phyloP scores from a whole-genome alignment of 306 rosid species.

The Citrullus amarus region DNA sequence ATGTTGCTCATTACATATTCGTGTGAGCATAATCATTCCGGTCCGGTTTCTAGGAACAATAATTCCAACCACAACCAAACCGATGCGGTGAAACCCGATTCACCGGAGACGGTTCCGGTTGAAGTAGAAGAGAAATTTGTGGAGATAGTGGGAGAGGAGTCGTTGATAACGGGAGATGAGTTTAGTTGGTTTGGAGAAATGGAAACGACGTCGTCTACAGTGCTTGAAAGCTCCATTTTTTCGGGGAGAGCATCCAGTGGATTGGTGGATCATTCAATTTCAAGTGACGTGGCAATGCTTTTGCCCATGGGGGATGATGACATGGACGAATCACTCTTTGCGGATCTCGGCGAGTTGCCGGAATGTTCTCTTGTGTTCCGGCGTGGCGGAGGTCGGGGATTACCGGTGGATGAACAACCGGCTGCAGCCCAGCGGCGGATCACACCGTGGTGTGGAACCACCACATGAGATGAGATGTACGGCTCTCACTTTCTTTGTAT shows the following conservation, averaged over 20 bases:
- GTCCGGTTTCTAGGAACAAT: slow-evolving; percentile 55
- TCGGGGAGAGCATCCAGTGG: slow-evolving; percentile 10
- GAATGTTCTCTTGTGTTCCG: slow-evolving; percentile 66
- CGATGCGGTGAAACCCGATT: neutral
- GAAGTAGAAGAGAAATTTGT: slow-evolving; percentile 22
- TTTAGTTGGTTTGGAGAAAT: slow-evolving; percentile 66
- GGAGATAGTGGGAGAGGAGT: slow-evolving; percentile 20
- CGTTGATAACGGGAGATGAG: slow-evolving; percentile 28
- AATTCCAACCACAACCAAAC: slow-evolving; percentile 12
- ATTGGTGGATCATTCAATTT: neutral
- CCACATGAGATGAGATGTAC: neutral
- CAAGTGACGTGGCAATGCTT: slow-evolving; percentile 14
- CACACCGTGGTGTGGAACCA: slow-evolving; percentile 10
- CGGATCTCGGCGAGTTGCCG: slow-evolving; percentile 89
- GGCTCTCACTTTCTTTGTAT: neutral
- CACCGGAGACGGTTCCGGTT: neutral
- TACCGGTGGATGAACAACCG: slow-evolving; percentile 3
- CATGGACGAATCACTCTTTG: slow-evolving; percentile 74
- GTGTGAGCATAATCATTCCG: slow-evolving; percentile 78
- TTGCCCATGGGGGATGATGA: slow-evolving; percentile 86
- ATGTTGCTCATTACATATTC: slow-evolving; percentile 80
- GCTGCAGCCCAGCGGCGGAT: neutral
- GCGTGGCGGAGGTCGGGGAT: slow-evolving; percentile 19
- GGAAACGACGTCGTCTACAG: slow-evolving; percentile 42
- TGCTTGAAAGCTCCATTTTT: slow-evolving; percentile 49